Evolutionary conservation across 2,329 filamentous ascomycete genomes (phyloP).

Genomic region (Plectosphaerella cucumerina): DNA sequence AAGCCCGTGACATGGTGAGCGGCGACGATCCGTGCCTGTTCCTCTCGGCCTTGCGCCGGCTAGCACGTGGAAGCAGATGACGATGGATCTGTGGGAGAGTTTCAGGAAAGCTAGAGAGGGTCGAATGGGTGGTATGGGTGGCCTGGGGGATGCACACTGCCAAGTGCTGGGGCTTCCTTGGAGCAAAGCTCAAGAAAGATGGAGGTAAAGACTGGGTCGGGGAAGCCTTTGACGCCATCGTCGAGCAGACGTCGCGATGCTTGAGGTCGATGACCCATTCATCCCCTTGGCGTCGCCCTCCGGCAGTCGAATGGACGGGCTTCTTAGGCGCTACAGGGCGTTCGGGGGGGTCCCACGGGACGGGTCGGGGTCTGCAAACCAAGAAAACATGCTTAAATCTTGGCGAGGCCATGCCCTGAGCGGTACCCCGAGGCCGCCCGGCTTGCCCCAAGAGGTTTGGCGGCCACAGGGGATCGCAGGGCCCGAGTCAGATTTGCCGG

Average conservation of each 20-base stretch:
- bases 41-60: background rate
- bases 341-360: background rate
- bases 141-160: background rate
- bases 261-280: background rate
- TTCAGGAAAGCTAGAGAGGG: background rate
- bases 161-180: background rate
- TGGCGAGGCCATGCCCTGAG: background rate
- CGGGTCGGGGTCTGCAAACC: background rate
- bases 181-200: background rate
- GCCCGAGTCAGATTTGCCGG: background rate
- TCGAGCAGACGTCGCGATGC: background rate
- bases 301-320: background rate
- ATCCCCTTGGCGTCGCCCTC: background rate
- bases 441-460: background rate
- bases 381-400: constrained; percentile 1
- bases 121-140: background rate
- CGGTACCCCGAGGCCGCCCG: background rate
- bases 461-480: background rate
- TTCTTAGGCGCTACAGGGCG: background rate
- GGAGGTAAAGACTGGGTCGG: background rate
- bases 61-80: background rate
- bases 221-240: background rate
- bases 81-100: background rate
- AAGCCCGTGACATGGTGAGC: background rate
- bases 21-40: background rate